Evolutionary conservation across 2,329 filamentous ascomycete species (phyloP).

Genomic region (Fusarium liriodendri): DNA sequence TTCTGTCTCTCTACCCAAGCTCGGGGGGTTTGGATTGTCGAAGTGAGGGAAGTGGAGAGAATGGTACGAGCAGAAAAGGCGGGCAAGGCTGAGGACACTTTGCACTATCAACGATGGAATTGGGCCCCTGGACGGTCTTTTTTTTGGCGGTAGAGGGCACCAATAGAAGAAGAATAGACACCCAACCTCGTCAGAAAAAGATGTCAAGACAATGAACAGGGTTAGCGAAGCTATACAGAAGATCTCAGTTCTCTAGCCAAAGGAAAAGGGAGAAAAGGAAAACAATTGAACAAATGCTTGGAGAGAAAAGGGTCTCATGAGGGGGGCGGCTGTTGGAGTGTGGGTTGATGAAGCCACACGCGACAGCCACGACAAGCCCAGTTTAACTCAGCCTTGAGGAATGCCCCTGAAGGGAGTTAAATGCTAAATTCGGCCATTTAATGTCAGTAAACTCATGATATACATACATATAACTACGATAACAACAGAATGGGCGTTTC

Average conservation of each 20-base stretch:
- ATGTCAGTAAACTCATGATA: neutral
- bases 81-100: conserved; percentile 46
- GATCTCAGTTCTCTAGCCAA: neutral
- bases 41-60: conserved; percentile 10
- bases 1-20: conserved; percentile 4
- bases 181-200: neutral
- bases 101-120: conserved; percentile 32
- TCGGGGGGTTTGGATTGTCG: neutral
- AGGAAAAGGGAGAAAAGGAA: neutral
- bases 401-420: neutral
- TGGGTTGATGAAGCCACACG: conserved; percentile 32
- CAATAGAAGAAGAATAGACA: conserved; percentile 3
- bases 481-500: neutral
- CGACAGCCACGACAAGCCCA: conserved; percentile 2
- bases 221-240: neutral
- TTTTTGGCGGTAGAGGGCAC: conserved; percentile 9
- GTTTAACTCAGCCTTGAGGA: conserved; percentile 30
- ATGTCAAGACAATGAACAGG: neutral
- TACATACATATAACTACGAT: neutral
- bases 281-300: neutral
- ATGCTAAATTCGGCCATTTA: neutral
- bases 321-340: neutral
- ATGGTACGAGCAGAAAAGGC: conserved; percentile 24
- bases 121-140: conserved; percentile 23
- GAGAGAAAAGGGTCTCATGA: conserved; percentile 19